phyloP scores from a whole-genome alignment of 2,329 filamentous ascomycete genomes.

The Sarocladiaceae sp. region DNA sequence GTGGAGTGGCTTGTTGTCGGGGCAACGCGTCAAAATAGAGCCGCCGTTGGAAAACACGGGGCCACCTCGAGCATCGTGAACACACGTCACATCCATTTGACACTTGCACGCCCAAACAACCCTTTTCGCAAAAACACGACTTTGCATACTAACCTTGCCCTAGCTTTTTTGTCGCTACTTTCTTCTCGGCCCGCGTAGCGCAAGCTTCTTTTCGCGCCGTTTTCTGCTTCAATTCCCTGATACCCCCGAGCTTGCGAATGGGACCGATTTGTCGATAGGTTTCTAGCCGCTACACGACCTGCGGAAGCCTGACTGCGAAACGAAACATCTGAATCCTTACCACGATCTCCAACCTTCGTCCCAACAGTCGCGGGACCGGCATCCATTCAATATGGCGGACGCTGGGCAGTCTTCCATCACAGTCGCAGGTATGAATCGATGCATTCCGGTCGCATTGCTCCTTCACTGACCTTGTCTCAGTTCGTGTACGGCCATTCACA shows the following conservation, averaged over 20 bases:
- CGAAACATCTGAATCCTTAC: background rate
- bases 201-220: background rate
- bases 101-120: background rate
- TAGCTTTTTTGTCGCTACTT: background rate
- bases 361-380: background rate
- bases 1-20: conserved; percentile 6
- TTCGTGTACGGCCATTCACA: conserved; percentile 68
- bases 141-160: conserved; percentile 5
- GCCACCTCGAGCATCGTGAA: background rate
- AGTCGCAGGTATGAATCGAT: conserved; percentile 45
- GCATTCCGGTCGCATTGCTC: conserved; percentile 1
- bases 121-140: background rate
- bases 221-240: background rate
- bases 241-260: conserved; percentile 4
- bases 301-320: background rate
- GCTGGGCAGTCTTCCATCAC: conserved; percentile 50
- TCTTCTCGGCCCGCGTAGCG: background rate
- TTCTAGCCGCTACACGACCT: background rate
- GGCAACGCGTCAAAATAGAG: conserved; percentile 9
- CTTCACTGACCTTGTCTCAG: conserved; percentile 35
- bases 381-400: conserved; percentile 17
- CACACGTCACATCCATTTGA: conserved; percentile 9
- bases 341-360: background rate
- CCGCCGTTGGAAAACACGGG: background rate
- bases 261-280: background rate